Evolutionary conservation across 306 rosid genomes (phyloP), one percentile per base, ranked within the genome.

Genomic region (Medicago ruthenica): DNA sequence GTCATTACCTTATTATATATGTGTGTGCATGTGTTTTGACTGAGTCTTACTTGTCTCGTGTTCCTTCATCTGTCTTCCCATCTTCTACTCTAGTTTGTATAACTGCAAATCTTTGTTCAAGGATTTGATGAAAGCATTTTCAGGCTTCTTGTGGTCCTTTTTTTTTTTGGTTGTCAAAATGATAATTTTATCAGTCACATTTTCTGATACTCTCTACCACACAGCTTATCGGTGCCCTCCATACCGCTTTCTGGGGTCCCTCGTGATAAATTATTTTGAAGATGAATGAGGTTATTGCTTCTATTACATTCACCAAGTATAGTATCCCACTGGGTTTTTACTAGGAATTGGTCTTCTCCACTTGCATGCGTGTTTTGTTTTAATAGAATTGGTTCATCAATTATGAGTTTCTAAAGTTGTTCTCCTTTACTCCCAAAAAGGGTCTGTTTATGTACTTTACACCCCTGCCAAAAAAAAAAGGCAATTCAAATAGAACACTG

Each of bases 91-190:
- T 57, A 8, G 55, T 40, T 73, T 55, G 36, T 72, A 41, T 31
- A 40, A 65, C 44, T 64, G 53, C n/a, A 64, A 66, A 39, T 65
- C 68, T 41, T 42, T 64, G 48, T 17, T 15, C 44, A 79, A 37
- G n/a, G 9, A 39, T 36, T 41, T 17, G 40, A 41, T 22, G 63
- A 53, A 71, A 36, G 17, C 17, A 36, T n/a, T 13, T 48, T 15
- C 51, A 12, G 57, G n/a, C 11, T 34, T 61, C 8, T 10, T 7
- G 16, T 39, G 27, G 20, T 70, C 70, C 42, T n/a, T 62, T 1
- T 24, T 24, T 24, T 24, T 1, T 24, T 24, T 24, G 27, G 50
- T 11, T 14, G 21, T 70, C 31, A 61, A 61, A 7, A 15, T 69
- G 34, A 58, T 15, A 24, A 15, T 16, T 51, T 16, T 51, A 51